These are phyloP conservation scores for Yamadazyma paraphyllophila DNA, from an alignment of 805 yeast genomes.

Conservation along the genomic window DNA sequence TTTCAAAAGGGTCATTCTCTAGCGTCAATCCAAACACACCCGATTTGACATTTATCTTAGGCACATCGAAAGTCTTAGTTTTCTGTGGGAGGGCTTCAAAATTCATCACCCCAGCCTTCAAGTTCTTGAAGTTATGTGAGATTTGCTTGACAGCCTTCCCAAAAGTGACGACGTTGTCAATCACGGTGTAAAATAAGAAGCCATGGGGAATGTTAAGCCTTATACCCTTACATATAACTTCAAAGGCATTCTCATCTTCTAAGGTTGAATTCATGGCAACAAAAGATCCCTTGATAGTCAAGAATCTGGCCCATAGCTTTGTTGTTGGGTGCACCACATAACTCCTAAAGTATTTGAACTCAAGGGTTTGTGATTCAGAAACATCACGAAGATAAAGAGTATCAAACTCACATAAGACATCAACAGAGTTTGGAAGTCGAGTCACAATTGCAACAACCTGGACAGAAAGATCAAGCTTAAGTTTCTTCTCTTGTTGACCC, in stretches of 20 bases:
- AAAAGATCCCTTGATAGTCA: conserved; percentile 28
- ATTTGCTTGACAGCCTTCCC: conserved; percentile 67
- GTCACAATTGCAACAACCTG: conserved; percentile 39
- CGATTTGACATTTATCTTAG: conserved; percentile 55
- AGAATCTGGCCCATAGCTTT: conserved; percentile 37
- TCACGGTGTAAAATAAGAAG: conserved; percentile 71
- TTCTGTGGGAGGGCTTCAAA: conserved; percentile 33
- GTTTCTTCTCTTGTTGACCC: conserved; percentile 18
- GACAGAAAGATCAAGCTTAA: conserved; percentile 30
- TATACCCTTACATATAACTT: conserved; percentile 33
- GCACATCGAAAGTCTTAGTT: conserved; percentile 47
- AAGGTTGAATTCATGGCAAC: conserved; percentile 14
- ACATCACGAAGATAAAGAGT: conserved; percentile 25
- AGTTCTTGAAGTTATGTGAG: conserved; percentile 43
- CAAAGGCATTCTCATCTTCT: conserved; percentile 16
- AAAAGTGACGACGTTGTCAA: conserved; percentile 72
- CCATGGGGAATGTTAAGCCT: conserved; percentile 67
- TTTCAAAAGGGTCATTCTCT: conserved; percentile 90
- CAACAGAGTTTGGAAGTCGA: conserved; percentile 46
- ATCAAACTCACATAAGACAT: conserved; percentile 46
- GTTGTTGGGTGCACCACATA: conserved; percentile 53
- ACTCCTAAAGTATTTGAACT: conserved; percentile 39
- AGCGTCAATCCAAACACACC: conserved; percentile 58
- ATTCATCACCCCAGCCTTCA: conserved; percentile 22
- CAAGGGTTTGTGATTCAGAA: conserved; percentile 25